Evolutionary conservation across 352 stramenopile species (phyloP), one percentile per base, ranked within the genome.

Genomic region (Phytophthora capsici): DNA sequence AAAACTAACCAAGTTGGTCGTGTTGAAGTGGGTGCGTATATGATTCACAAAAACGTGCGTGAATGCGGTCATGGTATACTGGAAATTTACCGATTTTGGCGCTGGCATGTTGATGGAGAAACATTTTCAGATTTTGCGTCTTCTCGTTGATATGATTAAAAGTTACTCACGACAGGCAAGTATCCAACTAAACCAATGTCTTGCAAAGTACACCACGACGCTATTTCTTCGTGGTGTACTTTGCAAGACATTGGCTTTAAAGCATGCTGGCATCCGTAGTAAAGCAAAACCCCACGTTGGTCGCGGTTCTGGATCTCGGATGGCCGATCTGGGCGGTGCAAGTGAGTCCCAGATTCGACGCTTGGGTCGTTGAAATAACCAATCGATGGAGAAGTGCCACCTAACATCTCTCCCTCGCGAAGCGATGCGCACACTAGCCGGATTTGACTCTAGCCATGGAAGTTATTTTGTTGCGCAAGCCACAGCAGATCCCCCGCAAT

Each of bases 271-370:
- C 6, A 37, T 51, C 23, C 45, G 1, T 4, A 19, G 22, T 12
- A 51, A 51, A 19, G 45, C 45, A 5, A 51, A 51, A 22, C 22
- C 23, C 1, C 23, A 51, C 14, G 40, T 46, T 37, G 23, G 23
- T 7, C 23, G 45, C 23, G 45, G 45, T 16, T 51, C 14, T 16
- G 45, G 45, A 7, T 19, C 16, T 0, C 14, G 51, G 8, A 58
- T 50, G 51, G 4, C 37, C 3, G 37, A 58, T 8, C 16, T 57
- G 25, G 36, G 20, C 13, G 45, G 55, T 19, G 45, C 22, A 2
- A 62, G 59, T n/a, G 59, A 69, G 19, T 30, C 41, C 2, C 25
- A 69, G 5, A 69, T 63, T 7, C 6, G 60, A n/a, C 23, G 60
- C 5, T 17, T 59, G 1, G 48, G 48, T 8, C 19, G 57, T 2